These are phyloP conservation scores for Byssochlamys sp. DNA, from an alignment of 2,329 filamentous ascomycete species.

Conservation along the genomic window DNA sequence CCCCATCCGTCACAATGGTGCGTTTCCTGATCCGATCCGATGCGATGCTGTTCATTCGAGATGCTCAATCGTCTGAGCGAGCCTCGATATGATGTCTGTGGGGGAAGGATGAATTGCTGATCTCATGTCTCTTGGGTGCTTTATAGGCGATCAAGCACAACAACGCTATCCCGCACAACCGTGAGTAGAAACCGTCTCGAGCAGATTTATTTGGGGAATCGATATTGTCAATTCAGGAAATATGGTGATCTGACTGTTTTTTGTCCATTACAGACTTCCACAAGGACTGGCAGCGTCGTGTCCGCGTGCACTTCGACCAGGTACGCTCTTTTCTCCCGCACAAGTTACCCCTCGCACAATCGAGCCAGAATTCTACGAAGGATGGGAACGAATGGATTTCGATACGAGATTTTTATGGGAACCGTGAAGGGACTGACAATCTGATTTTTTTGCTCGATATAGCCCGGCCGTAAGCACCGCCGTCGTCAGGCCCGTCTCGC, in stretches of 20 bases:
- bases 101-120: slow-evolving; percentile 20
- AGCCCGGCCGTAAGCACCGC: slow-evolving; percentile 94
- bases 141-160: slow-evolving; percentile 96
- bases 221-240: slow-evolving; percentile 9
- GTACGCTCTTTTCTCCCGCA: slow-evolving; percentile 50
- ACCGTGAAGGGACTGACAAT: slow-evolving; percentile 15
- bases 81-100: slow-evolving; percentile 10
- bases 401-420: slow-evolving; percentile 1
- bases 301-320: slow-evolving; percentile 99
- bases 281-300: slow-evolving; percentile 99
- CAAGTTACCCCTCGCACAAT: neutral
- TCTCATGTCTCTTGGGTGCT: slow-evolving; percentile 12
- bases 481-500: slow-evolving; percentile 82
- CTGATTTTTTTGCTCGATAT: slow-evolving; percentile 24
- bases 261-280: slow-evolving; percentile 64
- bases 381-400: neutral
- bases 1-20: slow-evolving; percentile 46
- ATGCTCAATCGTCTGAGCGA: neutral
- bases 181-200: slow-evolving; percentile 45
- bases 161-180: slow-evolving; percentile 95
- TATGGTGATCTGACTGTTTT: slow-evolving; percentile 18
- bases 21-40: slow-evolving; percentile 14
- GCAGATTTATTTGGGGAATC: slow-evolving; percentile 11
- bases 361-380: neutral
- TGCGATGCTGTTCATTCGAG: slow-evolving; percentile 14